Conservation (phyloP, 345 rosid species). For the Arabis alpina region DNA sequence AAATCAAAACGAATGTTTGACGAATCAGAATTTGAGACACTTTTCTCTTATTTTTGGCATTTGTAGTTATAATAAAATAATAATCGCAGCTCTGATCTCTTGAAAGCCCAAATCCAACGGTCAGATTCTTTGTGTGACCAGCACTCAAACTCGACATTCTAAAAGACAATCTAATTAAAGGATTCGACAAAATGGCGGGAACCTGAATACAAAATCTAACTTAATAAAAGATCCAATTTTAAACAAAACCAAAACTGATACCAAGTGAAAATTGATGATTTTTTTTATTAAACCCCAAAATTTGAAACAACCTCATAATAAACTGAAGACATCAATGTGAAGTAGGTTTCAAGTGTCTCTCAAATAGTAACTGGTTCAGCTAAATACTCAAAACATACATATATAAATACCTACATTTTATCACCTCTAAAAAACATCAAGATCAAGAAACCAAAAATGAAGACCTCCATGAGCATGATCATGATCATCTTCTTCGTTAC, state of each 20-base stretch:
- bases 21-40: background rate
- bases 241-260: background rate
- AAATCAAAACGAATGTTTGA: background rate
- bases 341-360: too few relatives aligned
- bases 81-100: too few relatives aligned
- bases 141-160: too few relatives aligned
- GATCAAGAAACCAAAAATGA: constrained; percentile 3
- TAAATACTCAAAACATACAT: background rate
- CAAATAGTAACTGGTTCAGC: background rate
- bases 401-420: background rate
- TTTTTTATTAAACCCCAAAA: background rate
- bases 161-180: too few relatives aligned
- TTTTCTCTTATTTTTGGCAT: background rate
- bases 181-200: too few relatives aligned
- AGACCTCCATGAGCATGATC: constrained; percentile 21
- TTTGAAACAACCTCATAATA: background rate
- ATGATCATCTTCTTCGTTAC: background rate
- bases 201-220: too few relatives aligned
- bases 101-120: too few relatives aligned
- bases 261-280: background rate
- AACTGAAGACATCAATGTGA: background rate
- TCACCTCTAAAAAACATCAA: background rate
- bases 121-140: too few relatives aligned
- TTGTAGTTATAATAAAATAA: background rate
- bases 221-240: background rate